Conservation (phyloP, 2,329 filamentous ascomycete species). For the Epichloe amarillans region DNA sequence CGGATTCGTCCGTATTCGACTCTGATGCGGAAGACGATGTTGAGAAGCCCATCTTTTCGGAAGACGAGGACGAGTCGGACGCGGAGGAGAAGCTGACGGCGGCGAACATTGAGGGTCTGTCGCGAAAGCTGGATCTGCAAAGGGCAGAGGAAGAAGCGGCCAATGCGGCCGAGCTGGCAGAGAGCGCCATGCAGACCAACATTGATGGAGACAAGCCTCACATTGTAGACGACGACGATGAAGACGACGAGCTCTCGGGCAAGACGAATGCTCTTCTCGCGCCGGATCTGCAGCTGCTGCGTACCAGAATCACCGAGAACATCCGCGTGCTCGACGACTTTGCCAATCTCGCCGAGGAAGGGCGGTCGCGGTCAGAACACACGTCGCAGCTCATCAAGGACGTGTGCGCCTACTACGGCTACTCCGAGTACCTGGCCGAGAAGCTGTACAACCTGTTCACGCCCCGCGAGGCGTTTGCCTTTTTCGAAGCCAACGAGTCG, state of each 20-base stretch:
- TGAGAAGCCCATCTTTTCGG: conserved; percentile 68
- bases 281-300: conserved; percentile 79
- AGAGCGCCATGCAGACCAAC: conserved; percentile 83
- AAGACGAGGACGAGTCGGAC: conserved; percentile 82
- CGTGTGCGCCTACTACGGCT: conserved; percentile 93
- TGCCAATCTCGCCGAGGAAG: conserved; percentile 63
- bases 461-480: conserved; percentile 86
- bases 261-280: conserved; percentile 56
- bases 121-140: conserved; percentile 69
- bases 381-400: conserved; percentile 77
- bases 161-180: conserved; percentile 73
- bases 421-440: conserved; percentile 86
- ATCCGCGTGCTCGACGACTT: conserved; percentile 87
- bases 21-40: conserved; percentile 48
- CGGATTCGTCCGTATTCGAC: conserved; percentile 51
- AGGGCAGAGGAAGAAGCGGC: conserved; percentile 67
- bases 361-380: conserved; percentile 77
- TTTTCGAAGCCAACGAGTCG: conserved; percentile 98
- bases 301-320: conserved; percentile 82
- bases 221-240: conserved; percentile 49
- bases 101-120: conserved; percentile 89
- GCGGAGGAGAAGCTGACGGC: conserved; percentile 84
- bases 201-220: conserved; percentile 65
- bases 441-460: conserved; percentile 91
- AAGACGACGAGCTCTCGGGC: conserved; percentile 42